Evolutionary conservation across 257 asterid species (phyloP).

Genomic region (Plantago ovata): DNA sequence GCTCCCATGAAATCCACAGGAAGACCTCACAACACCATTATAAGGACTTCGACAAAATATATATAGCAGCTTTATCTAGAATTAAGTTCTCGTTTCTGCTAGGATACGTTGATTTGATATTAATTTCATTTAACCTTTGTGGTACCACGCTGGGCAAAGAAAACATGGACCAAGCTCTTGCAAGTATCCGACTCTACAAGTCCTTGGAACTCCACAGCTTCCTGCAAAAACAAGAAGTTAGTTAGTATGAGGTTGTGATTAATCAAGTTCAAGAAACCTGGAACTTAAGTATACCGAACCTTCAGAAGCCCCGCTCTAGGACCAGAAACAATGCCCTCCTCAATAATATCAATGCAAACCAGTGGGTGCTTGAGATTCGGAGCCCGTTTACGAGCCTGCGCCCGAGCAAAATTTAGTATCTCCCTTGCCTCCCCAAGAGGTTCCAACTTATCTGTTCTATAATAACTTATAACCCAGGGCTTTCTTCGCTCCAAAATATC

Average conservation of each 20-base stretch:
- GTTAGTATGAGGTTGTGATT: background rate
- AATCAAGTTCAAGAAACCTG: slow-evolving; percentile 8
- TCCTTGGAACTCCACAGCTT: slow-evolving; percentile 77
- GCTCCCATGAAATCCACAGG: too few species aligned
- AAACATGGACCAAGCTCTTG: slow-evolving; percentile 90
- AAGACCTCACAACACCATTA: too few species aligned
- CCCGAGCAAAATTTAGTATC: slow-evolving; percentile 82
- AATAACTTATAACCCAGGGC: slow-evolving; percentile 78
- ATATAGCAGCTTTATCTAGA: background rate
- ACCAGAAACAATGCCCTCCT: slow-evolving; percentile 86
- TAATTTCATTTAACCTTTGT: slow-evolving; percentile 60
- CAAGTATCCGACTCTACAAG: slow-evolving; percentile 75
- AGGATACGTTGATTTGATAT: background rate
- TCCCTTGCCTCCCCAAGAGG: slow-evolving; percentile 89
- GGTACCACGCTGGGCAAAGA: slow-evolving; percentile 97
- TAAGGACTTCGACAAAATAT: background rate
- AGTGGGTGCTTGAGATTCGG: slow-evolving; percentile 89
- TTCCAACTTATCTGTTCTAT: slow-evolving; percentile 79
- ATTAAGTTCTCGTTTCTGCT: background rate
- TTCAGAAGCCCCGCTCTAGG: slow-evolving; percentile 86
- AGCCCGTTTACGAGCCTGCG: slow-evolving; percentile 75
- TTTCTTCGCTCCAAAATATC: slow-evolving; percentile 68
- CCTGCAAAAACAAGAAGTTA: slow-evolving; percentile 44
- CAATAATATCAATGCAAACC: slow-evolving; percentile 80
- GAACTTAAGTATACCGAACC: slow-evolving; percentile 36